Evolutionary conservation across 164 flowering plant species (phyloP), one percentile per base, ranked within the genome.

Genomic region (Magnolia kwangsiensis): DNA sequence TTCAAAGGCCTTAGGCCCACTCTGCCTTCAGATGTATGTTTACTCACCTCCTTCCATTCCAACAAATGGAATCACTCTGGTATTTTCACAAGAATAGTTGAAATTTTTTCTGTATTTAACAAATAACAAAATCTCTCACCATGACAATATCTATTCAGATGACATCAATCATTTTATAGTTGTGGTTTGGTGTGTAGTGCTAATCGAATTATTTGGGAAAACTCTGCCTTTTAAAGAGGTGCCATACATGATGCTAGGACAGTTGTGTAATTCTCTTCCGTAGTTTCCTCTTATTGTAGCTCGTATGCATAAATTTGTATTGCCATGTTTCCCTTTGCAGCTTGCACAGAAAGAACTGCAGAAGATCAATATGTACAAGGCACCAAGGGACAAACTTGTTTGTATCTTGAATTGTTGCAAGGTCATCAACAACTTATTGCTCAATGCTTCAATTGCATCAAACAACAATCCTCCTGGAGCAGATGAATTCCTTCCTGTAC

Each of bases 301-400:
- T 11, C 10, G 13, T 16, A 55, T 16, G 18, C 61, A 55, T 11
- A 55, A 37, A 68, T 29, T 67, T 29, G n/a, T 75, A n/a, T 49
- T 23, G 59, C 45, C 45, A 37, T 37, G 16, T 55, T 55, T 16
- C 61, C 13, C 61, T 55, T 11, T 55, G 61, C 61, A 95, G 98
- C 96, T 93, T 80, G 99, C 99, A 59, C 97, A 95, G 78, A 93
- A 95, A 82, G 99, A 95, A 83, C 86, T 95, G 71, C 98, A 90
- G 78, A 95, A 93, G 85, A 92, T 95, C 75, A 93, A 93, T 78
- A 91, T 93, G 96, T 87, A 85, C 88, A 95, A 91, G 85, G 97
- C 99, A 75, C 99, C 99, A n/a, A 88, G 98, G 80, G 99, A 95
- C 82, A 95, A 95, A 81, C 95, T 95, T 78, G 90, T 85, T 7